Evolutionary conservation across 306 rosid species (phyloP), one percentile per base, ranked within the genome.

Genomic region (Trifolium fragiferum): DNA sequence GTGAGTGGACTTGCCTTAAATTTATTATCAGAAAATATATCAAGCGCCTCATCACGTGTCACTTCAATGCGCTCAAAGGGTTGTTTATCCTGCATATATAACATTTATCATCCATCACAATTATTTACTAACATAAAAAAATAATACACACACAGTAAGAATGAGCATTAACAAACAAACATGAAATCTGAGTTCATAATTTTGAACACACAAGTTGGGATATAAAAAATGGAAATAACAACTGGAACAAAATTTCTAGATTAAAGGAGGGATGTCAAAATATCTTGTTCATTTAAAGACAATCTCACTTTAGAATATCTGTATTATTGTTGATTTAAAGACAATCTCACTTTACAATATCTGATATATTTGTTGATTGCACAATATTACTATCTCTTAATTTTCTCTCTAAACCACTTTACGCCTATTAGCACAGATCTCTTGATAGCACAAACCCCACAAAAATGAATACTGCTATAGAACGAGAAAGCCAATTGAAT

Each of bases 21-120:
- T 76, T 76, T 84, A 80, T 93, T 91, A 68, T 89, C 98, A 7
- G 89, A 86, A 83, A 93, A 93, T 9, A 93, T 85, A 68, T 91
- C 90, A 57, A 93, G 93, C 1, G 98, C 98, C 64, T 91, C 94
- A 23, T 91, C 96, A 19, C 87, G 87, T 54, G 96, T 65, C 23
- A 93, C 98, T 86, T 93, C 98, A 84, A 93, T 87, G 58, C 98
- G 96, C 83, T 93, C 94, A 80, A 93, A 93, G 43, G 98, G 94
- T 76, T 93, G 98, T 66, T 82, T 89, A 44, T 81, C 94, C 98
- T 93, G 96, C 21, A 77, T 53, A 67, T 37, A 14, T 68, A 61
- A 76, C 47, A 25, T 37, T 33, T 25, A 60, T 35, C 60, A 72
- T 4, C 50, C 27, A 66, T 63, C 46, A 72, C 70, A 40, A 53